phyloP scores from a whole-genome alignment of 2,329 filamentous ascomycete species.

The Drechslerella dactyloides region DNA sequence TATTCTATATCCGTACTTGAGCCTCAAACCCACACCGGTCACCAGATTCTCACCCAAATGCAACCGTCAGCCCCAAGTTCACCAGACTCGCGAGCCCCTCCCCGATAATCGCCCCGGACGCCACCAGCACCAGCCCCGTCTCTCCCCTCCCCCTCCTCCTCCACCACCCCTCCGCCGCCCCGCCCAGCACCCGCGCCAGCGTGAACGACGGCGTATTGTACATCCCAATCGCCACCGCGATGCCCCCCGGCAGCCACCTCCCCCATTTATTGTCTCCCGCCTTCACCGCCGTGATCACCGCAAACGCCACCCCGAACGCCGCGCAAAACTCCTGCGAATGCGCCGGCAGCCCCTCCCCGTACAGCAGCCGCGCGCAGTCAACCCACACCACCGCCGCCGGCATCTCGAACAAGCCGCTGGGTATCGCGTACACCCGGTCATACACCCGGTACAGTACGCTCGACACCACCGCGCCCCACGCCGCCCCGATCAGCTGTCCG shows the following conservation, averaged over 20 bases:
- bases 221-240: conserved; percentile 93
- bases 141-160: conserved; percentile 63
- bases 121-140: conserved; percentile 86
- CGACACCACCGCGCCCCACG: conserved; percentile 82
- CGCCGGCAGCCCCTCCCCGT: conserved; percentile 81
- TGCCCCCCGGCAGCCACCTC: conserved; percentile 77
- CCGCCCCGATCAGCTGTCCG: conserved; percentile 89
- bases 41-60: conserved; percentile 56
- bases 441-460: conserved; percentile 89
- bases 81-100: conserved; percentile 92
- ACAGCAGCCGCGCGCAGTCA: conserved; percentile 91
- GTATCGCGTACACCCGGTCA: conserved; percentile 85
- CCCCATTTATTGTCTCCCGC: conserved; percentile 62
- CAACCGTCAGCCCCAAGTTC: conserved; percentile 81
- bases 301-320: conserved; percentile 76
- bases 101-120: conserved; percentile 86
- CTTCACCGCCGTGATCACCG: conserved; percentile 69
- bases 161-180: conserved; percentile 80
- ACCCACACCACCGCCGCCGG: conserved; percentile 97
- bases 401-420: conserved; percentile 87
- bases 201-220: conserved; percentile 98
- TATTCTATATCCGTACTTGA: background rate
- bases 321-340: conserved; percentile 83
- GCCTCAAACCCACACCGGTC: background rate
- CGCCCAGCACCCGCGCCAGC: conserved; percentile 82